Base-by-base conservation (phyloP, 2,329 filamentous ascomycete species). In the Fusarium sp. region DNA sequence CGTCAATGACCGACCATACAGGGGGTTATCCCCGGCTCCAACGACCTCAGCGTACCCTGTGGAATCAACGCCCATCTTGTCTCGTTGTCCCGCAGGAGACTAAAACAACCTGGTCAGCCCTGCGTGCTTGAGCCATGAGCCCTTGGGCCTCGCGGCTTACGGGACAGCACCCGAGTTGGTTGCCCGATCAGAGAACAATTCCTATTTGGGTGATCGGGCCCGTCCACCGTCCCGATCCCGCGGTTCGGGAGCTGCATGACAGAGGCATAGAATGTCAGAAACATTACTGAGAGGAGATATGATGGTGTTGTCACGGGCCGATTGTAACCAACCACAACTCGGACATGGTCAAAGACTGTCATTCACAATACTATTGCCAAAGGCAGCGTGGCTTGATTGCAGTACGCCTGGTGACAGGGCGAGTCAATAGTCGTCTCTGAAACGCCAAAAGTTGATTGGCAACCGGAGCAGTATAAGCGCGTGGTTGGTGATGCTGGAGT, bases 201-300 rank as follows among this genome's bases (percentile, higher is more conserved):
- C 56, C 41, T 25, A 18, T 67, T 70, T 63, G 19, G 66, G 62
- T 44, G 56, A 54, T 61, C 41, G 43, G 44, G 28, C 55, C 49
- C 58, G 58, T 63, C 51, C 26, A 63, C 19, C 48, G 52, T 55
- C 68, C 67, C 67, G 58, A 67, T 61, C 49, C 67, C 64, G 52
- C 53, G 67, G 67, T 39, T 71, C 67, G 58, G 67, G 52, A 53
- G 42, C 51, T 61, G 63, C 67, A 71, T 45, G 52, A 48, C 28
- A 52, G 55, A 58, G 45, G 67, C 67, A 71, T 43, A 55, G 34
- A 18, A 28, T 25, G 41, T 18, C 58, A 44, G 55, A 59, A 42
- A 56, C 28, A 44, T 37, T 43, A 26, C 25, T 49, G 45, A 37
- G 41, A 31, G 30, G 48, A 41, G 52, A 43, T 14, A 44, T 44